Evolutionary conservation across 1,284 basidiomycete genomes (phyloP).

Genomic region (Kwoniella shivajii): DNA sequence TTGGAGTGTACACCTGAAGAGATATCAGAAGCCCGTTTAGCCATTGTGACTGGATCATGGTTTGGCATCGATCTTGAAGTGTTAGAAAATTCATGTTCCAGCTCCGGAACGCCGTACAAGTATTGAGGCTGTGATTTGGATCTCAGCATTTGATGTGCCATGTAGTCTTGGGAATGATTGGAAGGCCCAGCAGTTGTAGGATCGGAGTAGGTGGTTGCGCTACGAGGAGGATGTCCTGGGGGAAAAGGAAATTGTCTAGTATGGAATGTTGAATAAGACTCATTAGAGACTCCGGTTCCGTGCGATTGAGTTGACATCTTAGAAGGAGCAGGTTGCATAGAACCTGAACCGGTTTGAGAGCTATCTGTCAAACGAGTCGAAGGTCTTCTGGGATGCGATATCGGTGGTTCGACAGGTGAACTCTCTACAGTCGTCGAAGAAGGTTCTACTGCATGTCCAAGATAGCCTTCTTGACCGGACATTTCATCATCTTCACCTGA

Average conservation of each 20-base stretch:
- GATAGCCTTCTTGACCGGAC: not conserved
- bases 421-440: slow-evolving; percentile 3
- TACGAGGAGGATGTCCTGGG: slow-evolving; percentile 14
- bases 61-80: not conserved
- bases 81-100: slow-evolving; percentile 8
- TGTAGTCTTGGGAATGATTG: not conserved
- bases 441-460: not conserved
- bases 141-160: slow-evolving; percentile 15
- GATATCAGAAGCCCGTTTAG: slow-evolving; percentile 28
- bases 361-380: not conserved
- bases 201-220: slow-evolving; percentile 15
- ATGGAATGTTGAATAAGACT: slow-evolving; percentile 2
- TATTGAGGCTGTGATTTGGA: slow-evolving; percentile 24
- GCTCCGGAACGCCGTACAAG: slow-evolving; percentile 20
- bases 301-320: not conserved
- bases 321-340: slow-evolving; percentile 1
- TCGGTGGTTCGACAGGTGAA: slow-evolving; percentile 8
- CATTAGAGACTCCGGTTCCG: not conserved
- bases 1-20: slow-evolving; percentile 37
- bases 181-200: slow-evolving; percentile 1
- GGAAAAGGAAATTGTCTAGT: slow-evolving; percentile 19
- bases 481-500: slow-evolving; percentile 27
- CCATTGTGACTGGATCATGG: not conserved
- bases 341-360: not conserved
- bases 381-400: slow-evolving; percentile 9